Evolutionary conservation across 371 early-diverging fungal species (phyloP).

Genomic region (Apophysomyces elegans): DNA sequence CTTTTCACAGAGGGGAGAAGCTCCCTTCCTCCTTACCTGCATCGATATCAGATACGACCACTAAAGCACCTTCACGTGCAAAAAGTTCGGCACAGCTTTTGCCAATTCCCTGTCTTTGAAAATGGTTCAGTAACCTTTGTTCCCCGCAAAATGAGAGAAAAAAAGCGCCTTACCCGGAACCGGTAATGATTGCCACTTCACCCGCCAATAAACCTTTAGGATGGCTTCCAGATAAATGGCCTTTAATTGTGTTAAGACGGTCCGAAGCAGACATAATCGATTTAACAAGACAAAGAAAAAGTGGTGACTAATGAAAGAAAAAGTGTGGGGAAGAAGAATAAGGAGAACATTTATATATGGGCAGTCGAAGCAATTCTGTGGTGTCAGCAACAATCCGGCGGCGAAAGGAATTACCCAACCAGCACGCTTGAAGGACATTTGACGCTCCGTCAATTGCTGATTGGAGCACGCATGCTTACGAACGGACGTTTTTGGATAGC

Average conservation of each 20-base stretch:
- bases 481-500: too few relatives aligned
- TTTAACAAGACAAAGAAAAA: constrained; percentile 17
- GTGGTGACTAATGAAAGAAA: constrained; percentile 8
- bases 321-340: constrained; percentile 4
- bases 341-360: background rate
- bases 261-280: constrained; percentile 52
- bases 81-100: constrained; percentile 74
- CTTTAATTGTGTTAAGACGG: constrained; percentile 53
- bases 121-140: background rate
- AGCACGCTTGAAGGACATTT: too few relatives aligned
- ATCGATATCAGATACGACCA: constrained; percentile 75
- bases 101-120: constrained; percentile 77
- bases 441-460: too few relatives aligned
- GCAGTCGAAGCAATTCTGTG: background rate
- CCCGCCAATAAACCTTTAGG: constrained; percentile 70
- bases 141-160: constrained; percentile 3
- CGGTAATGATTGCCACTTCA: constrained; percentile 84
- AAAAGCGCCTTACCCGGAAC: constrained; percentile 65
- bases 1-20: background rate
- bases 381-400: constrained; percentile 13
- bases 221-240: constrained; percentile 53
- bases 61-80: constrained; percentile 80
- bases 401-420: background rate
- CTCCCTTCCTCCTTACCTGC: constrained; percentile 23
- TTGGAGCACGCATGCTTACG: too few relatives aligned